Percentiles rank a stretch among this genome's conserved stretches.
Conservation (phyloP, 371 early-diverging fungal species). For the Mortierella sp. region DNA sequence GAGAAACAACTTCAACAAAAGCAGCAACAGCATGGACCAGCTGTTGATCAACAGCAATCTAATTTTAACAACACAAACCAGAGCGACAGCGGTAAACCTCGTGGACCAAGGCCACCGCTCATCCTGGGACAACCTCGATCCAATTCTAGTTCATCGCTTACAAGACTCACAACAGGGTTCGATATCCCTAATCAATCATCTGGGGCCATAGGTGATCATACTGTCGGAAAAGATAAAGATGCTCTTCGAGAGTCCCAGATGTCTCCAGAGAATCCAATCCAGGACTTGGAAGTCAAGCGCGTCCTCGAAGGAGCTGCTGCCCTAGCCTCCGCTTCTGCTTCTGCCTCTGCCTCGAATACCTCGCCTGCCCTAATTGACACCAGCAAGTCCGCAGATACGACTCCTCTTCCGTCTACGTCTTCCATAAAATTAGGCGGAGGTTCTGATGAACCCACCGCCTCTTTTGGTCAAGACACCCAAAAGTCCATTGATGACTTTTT, state of each 20-base stretch:
- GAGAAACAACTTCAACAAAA: slow-evolving; percentile 23
- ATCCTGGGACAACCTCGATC: slow-evolving; percentile 45
- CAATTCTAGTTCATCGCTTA: slow-evolving; percentile 25
- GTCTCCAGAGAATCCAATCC: slow-evolving; percentile 49
- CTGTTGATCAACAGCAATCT: slow-evolving; percentile 28
- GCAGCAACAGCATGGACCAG: slow-evolving; percentile 8
- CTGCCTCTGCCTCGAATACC: not conserved
- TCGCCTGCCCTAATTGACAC: not conserved
- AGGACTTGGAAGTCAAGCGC: slow-evolving; percentile 55
- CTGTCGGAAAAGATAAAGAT: slow-evolving; percentile 1
- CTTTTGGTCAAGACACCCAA: slow-evolving; percentile 53
- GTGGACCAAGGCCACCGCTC: slow-evolving; percentile 52
- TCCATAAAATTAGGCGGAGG: not conserved
- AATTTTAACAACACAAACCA: slow-evolving; percentile 38
- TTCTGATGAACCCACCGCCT: slow-evolving; percentile 9
- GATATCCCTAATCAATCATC: slow-evolving; percentile 16
- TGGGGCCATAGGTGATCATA: not conserved
- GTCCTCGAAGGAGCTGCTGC: slow-evolving; percentile 53
- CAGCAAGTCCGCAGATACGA: slow-evolving; percentile 30
- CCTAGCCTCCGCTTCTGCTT: slow-evolving; percentile 17
- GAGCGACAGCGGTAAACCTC: slow-evolving; percentile 42
- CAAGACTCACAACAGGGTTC: slow-evolving; percentile 38
- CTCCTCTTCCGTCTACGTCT: slow-evolving; percentile 30
- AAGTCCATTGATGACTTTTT: slow-evolving; percentile 57
- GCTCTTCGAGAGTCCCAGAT: slow-evolving; percentile 27